Evolutionary conservation across 2,329 filamentous ascomycete genomes (phyloP).

Genomic region (Paradendryphiella salina): DNA sequence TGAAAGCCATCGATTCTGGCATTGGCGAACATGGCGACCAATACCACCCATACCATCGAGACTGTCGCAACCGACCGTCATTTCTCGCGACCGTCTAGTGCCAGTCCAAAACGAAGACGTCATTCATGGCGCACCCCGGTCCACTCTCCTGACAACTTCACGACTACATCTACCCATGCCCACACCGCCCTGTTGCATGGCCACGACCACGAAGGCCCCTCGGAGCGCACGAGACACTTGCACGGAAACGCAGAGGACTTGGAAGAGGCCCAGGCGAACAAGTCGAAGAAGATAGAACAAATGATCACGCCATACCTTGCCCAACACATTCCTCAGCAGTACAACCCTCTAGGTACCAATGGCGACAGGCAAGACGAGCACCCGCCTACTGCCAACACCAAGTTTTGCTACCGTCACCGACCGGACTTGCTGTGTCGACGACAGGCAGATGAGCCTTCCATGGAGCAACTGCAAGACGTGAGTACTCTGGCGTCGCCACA

Average conservation of each 20-base stretch:
- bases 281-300: slow-evolving; percentile 68
- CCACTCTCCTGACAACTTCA: slow-evolving; percentile 18
- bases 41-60: slow-evolving; percentile 29
- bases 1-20: slow-evolving; percentile 6
- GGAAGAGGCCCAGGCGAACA: slow-evolving; percentile 34
- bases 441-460: slow-evolving; percentile 91
- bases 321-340: slow-evolving; percentile 86
- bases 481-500: slow-evolving; percentile 37
- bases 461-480: slow-evolving; percentile 91
- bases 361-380: slow-evolving; percentile 38
- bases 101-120: slow-evolving; percentile 29
- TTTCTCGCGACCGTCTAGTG: slow-evolving; percentile 14
- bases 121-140: slow-evolving; percentile 36
- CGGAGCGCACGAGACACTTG: slow-evolving; percentile 38
- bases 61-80: slow-evolving; percentile 33
- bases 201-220: slow-evolving; percentile 44
- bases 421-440: slow-evolving; percentile 92
- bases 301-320: slow-evolving; percentile 86
- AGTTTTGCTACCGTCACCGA: slow-evolving; percentile 92
- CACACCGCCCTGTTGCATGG: slow-evolving; percentile 43
- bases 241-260: slow-evolving; percentile 27
- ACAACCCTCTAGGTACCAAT: slow-evolving; percentile 72
- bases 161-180: slow-evolving; percentile 29
- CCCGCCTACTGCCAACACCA: slow-evolving; percentile 68
- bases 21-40: slow-evolving; percentile 31